Evolutionary conservation across 2,329 filamentous ascomycete species (phyloP).

Genomic region (Fusarium luffae): DNA sequence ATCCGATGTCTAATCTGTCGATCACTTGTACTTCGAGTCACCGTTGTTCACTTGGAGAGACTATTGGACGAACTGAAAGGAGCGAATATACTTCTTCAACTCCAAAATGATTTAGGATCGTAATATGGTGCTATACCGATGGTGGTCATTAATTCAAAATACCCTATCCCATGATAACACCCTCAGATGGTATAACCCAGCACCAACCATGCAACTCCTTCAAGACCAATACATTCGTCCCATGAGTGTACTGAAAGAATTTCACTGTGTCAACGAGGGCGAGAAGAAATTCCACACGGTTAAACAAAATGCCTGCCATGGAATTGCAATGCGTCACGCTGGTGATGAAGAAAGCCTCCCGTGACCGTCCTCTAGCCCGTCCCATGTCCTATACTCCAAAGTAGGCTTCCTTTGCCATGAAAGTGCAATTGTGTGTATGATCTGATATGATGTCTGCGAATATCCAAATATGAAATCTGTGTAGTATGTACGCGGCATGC

Average conservation of each 20-base stretch:
- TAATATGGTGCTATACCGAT: conserved; percentile 6
- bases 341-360: conserved; percentile 32
- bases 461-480: conserved; percentile 15
- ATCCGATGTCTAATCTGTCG: background rate
- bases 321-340: conserved; percentile 37
- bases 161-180: conserved; percentile 5
- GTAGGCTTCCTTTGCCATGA: conserved; percentile 20
- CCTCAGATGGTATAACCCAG: conserved; percentile 23
- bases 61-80: background rate
- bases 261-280: conserved; percentile 4
- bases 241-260: conserved; percentile 19
- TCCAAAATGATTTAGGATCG: background rate
- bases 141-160: conserved; percentile 3
- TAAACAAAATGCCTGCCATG: conserved; percentile 38
- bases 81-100: background rate
- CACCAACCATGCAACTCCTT: conserved; percentile 33
- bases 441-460: conserved; percentile 21
- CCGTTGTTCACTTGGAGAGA: background rate
- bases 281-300: conserved; percentile 7
- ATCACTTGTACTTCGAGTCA: background rate
- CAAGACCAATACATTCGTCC: conserved; percentile 13
- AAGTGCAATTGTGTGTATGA: conserved; percentile 21
- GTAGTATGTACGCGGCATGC: conserved; percentile 23
- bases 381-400: conserved; percentile 35
- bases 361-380: conserved; percentile 24